Percentiles rank a stretch among this genome's conserved stretches.
Evolutionary conservation across 1,284 basidiomycete genomes (phyloP).

Genomic region (Psilocybe mexicana): DNA sequence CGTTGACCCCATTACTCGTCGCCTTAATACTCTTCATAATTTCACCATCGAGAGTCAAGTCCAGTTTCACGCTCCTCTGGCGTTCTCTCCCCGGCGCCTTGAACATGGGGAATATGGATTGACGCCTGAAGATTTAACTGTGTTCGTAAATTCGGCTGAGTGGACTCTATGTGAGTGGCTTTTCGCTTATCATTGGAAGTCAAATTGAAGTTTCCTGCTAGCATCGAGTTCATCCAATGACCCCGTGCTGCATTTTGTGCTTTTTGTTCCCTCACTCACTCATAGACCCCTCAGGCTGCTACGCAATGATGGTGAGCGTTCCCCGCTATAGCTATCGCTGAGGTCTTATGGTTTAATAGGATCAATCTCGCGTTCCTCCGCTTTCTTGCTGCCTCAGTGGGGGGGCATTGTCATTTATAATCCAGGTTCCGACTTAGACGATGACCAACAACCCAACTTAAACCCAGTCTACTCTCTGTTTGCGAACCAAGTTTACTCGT

Average conservation of each 20-base stretch:
- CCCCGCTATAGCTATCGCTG: background rate
- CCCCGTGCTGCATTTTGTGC: slow-evolving; percentile 89
- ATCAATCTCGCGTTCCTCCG: slow-evolving; percentile 48
- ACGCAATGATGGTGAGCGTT: slow-evolving; percentile 49
- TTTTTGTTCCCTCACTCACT: slow-evolving; percentile 79
- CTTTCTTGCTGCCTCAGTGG: slow-evolving; percentile 95
- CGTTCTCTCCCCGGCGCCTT: slow-evolving; percentile 66
- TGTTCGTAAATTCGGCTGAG: slow-evolving; percentile 94
- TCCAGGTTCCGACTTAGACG: slow-evolving; percentile 35
- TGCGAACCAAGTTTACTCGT: slow-evolving; percentile 68
- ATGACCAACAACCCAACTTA: slow-evolving; percentile 47
- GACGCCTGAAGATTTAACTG: slow-evolving; percentile 78
- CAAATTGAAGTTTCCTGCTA: slow-evolving; percentile 28
- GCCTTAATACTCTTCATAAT: slow-evolving; percentile 75
- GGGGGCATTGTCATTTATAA: slow-evolving; percentile 89
- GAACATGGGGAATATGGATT: slow-evolving; percentile 51
- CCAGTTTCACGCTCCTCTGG: slow-evolving; percentile 88
- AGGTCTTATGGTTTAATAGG: slow-evolving; percentile 7
- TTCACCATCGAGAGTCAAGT: slow-evolving; percentile 94
- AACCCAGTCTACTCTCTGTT: slow-evolving; percentile 70
- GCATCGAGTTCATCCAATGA: slow-evolving; percentile 86
- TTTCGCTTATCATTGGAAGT: background rate
- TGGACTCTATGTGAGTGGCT: slow-evolving; percentile 82
- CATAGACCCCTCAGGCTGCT: slow-evolving; percentile 76
- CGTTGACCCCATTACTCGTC: slow-evolving; percentile 64